Percentiles rank a stretch among this genome's conserved stretches.
Conservation (phyloP, 345 rosid species). For the Gossypium australe region DNA sequence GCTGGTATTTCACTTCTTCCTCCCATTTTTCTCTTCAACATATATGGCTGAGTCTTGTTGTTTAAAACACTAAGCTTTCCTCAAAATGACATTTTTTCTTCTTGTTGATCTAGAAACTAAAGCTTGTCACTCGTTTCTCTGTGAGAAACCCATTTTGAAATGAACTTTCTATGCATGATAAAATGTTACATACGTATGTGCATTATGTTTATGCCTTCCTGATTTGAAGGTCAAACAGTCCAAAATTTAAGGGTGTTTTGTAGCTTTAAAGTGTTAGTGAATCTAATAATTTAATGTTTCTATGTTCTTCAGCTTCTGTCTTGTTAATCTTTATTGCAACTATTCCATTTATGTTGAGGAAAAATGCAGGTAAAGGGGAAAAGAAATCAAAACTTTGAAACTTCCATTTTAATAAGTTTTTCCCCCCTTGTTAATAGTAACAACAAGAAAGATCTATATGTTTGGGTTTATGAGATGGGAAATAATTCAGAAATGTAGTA, state of each 20-base stretch:
- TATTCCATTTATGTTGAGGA: slow-evolving; percentile 2
- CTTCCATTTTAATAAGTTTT: background rate
- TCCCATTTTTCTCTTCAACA: background rate
- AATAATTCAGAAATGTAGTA: background rate
- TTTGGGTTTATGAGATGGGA: background rate
- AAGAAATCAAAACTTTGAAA: slow-evolving; percentile 6
- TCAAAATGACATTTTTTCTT: slow-evolving; percentile 1
- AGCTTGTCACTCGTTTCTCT: background rate
- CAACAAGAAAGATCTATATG: background rate
- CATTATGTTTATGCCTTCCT: background rate
- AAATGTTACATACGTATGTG: background rate
- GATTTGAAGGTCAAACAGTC: background rate
- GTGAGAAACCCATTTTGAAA: background rate
- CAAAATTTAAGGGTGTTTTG: background rate
- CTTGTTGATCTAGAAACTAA: background rate
- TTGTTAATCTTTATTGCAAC: background rate
- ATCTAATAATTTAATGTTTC: slow-evolving; percentile 3
- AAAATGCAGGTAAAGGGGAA: background rate
- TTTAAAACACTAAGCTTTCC: background rate
- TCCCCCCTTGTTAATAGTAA: background rate
- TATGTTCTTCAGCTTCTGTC: background rate
- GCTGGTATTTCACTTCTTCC: slow-evolving; percentile 51
- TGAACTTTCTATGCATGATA: background rate
- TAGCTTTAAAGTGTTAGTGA: background rate
- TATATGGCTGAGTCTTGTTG: background rate